Evolutionary conservation across 2,329 filamentous ascomycete species (phyloP).

Genomic region (Balansia obtecta): DNA sequence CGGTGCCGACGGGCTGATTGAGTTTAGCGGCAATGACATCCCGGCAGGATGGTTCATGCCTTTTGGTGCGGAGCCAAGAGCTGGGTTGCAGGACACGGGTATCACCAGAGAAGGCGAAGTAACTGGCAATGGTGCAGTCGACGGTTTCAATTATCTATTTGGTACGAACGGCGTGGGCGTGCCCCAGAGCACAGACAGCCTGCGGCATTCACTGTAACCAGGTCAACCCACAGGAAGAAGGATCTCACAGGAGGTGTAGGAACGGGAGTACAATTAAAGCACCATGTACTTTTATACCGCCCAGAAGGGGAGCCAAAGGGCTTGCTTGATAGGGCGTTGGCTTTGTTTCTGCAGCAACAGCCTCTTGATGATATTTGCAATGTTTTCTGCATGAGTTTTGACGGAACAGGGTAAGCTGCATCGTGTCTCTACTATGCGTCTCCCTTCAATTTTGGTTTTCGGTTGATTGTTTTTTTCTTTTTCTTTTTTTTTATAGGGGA

Average conservation of each 20-base stretch:
- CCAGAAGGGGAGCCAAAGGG: too few relatives aligned
- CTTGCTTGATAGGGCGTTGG: too few relatives aligned
- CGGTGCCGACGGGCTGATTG: slow-evolving; percentile 11
- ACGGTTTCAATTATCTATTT: slow-evolving; percentile 39
- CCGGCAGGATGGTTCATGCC: slow-evolving; percentile 81
- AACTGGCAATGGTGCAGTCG: slow-evolving; percentile 15
- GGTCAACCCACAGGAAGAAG: too few relatives aligned
- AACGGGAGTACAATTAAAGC: too few relatives aligned
- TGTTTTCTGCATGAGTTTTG: neutral
- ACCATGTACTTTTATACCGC: too few relatives aligned
- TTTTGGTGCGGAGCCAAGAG: slow-evolving; percentile 77
- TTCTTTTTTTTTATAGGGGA: too few relatives aligned
- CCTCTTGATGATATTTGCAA: neutral
- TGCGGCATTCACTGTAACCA: slow-evolving; percentile 19
- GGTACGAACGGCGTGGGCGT: slow-evolving; percentile 24
- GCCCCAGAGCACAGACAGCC: slow-evolving; percentile 20
- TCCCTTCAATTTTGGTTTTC: neutral
- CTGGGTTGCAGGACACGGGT: slow-evolving; percentile 36
- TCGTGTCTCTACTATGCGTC: neutral
- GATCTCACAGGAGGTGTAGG: too few relatives aligned
- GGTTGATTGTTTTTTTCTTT: too few relatives aligned
- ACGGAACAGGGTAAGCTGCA: neutral
- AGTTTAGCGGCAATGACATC: slow-evolving; percentile 28
- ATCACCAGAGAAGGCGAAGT: slow-evolving; percentile 24
- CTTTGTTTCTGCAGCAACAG: neutral